These are phyloP conservation scores for Otatea glauca DNA, from an alignment of 176 grass and related monocot genomes.

Conservation along the genomic window DNA sequence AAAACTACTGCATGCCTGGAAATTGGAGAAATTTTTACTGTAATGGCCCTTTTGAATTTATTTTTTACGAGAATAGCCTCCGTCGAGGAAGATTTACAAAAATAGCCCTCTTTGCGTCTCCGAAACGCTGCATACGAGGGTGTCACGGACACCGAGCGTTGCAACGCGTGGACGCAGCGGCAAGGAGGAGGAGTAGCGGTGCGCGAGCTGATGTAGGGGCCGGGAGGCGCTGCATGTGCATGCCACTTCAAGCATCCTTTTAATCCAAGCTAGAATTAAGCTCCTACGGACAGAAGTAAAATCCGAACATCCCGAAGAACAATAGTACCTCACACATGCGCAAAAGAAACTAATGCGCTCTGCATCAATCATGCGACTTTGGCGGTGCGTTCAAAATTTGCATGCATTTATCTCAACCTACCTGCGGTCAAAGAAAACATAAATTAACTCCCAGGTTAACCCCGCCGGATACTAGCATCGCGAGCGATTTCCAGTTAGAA, in stretches of 20 bases:
- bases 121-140: no score
- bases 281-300: background rate
- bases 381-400: background rate
- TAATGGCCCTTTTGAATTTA: no score
- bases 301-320: slow-evolving; percentile 16
- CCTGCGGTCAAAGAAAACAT: slow-evolving; percentile 1
- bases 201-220: no score
- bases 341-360: background rate
- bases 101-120: no score
- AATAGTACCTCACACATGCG: slow-evolving; percentile 10
- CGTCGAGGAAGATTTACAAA: no score
- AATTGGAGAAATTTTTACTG: no score
- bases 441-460: background rate
- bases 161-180: no score
- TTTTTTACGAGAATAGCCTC: no score
- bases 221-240: no score
- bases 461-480: background rate
- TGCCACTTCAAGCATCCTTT: background rate
- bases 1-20: no score
- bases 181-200: no score
- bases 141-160: no score
- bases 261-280: background rate
- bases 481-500: slow-evolving; percentile 18
- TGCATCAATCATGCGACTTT: background rate
- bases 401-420: slow-evolving; percentile 31